A percentile compares a stretch with the other conserved stretches of the same genome.
phyloP scores from a whole-genome alignment of 106 monocot species.

The Acanthochlamys bracteata region DNA sequence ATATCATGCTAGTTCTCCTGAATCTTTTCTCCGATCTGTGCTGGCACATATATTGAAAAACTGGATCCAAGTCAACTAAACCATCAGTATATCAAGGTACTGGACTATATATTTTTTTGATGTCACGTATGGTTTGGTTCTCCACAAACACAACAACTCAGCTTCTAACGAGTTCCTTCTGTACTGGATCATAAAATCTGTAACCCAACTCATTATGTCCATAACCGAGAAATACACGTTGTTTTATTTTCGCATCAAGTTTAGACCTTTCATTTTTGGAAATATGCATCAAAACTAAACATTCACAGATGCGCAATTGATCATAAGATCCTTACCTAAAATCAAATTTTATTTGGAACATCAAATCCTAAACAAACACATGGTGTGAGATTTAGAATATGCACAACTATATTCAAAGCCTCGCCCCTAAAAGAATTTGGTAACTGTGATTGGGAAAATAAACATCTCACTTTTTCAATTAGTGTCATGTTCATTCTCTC shows the following conservation, averaged over 20 bases:
- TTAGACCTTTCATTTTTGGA: not conserved
- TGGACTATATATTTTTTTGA: not conserved
- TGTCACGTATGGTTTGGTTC: slow-evolving; percentile 3
- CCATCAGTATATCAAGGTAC: no score
- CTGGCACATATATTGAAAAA: no score
- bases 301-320: not conserved
- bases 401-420: not conserved
- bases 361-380: not conserved
- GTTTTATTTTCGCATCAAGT: not conserved
- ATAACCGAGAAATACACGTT: slow-evolving; percentile 6
- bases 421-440: slow-evolving; percentile 7
- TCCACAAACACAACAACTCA: slow-evolving; percentile 2
- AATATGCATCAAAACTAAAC: not conserved
- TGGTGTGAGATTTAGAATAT: slow-evolving; percentile 8
- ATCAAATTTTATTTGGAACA: slow-evolving; percentile 2
- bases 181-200: not conserved
- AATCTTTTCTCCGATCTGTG: no score
- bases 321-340: not conserved
- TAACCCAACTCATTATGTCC: slow-evolving; percentile 6
- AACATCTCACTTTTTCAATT: not conserved
- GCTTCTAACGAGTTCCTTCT: not conserved
- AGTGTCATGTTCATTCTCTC: not conserved
- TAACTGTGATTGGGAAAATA: slow-evolving; percentile 4
- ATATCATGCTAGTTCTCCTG: no score
- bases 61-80: no score